phyloP scores from a whole-genome alignment of 2,329 filamentous ascomycete genomes.

The Aspergillus sp. region DNA sequence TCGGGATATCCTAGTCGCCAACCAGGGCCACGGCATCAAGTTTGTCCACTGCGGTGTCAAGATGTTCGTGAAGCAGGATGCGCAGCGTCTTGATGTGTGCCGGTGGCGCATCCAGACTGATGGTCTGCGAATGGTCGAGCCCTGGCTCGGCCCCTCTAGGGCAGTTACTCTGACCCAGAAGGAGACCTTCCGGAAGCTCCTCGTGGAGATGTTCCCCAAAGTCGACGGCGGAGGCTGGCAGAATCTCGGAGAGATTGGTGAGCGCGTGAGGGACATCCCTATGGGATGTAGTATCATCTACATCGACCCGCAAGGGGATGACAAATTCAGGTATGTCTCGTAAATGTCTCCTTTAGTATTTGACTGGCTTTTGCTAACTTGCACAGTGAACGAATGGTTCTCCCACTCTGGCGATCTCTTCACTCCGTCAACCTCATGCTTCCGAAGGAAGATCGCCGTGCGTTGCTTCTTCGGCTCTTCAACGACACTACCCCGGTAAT shows the following conservation, averaged over 20 bases:
- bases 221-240: constrained; percentile 73
- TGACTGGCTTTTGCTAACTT: constrained; percentile 19
- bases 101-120: constrained; percentile 95
- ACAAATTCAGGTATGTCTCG: constrained; percentile 53
- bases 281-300: constrained; percentile 93
- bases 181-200: constrained; percentile 75
- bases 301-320: constrained; percentile 68
- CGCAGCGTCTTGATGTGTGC: constrained; percentile 81
- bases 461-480: constrained; percentile 87
- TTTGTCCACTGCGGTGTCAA: constrained; percentile 97
- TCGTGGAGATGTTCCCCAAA: constrained; percentile 96
- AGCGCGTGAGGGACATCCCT: constrained; percentile 72
- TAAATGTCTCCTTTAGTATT: background rate
- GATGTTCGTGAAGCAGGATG: constrained; percentile 98
- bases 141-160: constrained; percentile 78
- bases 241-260: constrained; percentile 81
- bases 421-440: constrained; percentile 95
- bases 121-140: constrained; percentile 85
- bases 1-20: constrained; percentile 79
- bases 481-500: constrained; percentile 85
- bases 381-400: constrained; percentile 71
- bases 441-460: constrained; percentile 91
- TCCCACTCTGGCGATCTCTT: constrained; percentile 92
- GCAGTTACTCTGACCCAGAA: constrained; percentile 73
- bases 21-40: constrained; percentile 88